Evolutionary conservation across 345 rosid genomes (phyloP), one percentile per base, ranked within the genome.

Genomic region (Laguncularia racemosa): DNA sequence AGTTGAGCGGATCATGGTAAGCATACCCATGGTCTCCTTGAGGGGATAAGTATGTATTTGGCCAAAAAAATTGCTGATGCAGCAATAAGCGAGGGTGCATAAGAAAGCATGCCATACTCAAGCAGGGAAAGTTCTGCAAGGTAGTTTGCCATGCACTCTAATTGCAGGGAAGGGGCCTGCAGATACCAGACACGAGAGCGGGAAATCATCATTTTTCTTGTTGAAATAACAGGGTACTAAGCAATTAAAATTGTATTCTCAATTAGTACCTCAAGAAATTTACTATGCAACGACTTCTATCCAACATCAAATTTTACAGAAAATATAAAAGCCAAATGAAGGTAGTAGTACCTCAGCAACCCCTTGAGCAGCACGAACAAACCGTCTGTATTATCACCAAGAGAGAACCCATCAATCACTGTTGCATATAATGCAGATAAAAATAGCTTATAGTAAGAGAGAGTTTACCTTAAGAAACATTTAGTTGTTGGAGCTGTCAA

Each of bases 61-160:
- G 93, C 86, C 64, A 92, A 76, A 78, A 92, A 86, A 61, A 89
- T 84, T 17, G 98, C 81, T 20, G 95, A 92, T 59, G 95, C 93
- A n/a, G 97, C 95, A 1, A 86, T 47, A 3, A 92, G 77, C 12
- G 98, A 92, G 33, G 97, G 97, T 57, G 86, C 62, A 57, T 84
- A 73, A 58, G 72, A 56, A 58, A 92, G 95, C 93, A 92, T 84
- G 45, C 50, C 53, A 63, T 89, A 89, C 61, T 92, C 98, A 4
- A 89, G 73, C 14, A 92, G 82, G 56, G 98, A 86, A 18, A 92
- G 61, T 67, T 92, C 97, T 0, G 84, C 58, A 11, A 92, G 49
- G 72, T 86, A 92, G 70, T 80, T 84, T 67, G 95, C 91, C 76
- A 86, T 51, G 78, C 86, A 86, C 68, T 92, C 96, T 50, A 89